phyloP scores from a whole-genome alignment of 2,329 filamentous ascomycete genomes.

The Cladophialophora carrionii region DNA sequence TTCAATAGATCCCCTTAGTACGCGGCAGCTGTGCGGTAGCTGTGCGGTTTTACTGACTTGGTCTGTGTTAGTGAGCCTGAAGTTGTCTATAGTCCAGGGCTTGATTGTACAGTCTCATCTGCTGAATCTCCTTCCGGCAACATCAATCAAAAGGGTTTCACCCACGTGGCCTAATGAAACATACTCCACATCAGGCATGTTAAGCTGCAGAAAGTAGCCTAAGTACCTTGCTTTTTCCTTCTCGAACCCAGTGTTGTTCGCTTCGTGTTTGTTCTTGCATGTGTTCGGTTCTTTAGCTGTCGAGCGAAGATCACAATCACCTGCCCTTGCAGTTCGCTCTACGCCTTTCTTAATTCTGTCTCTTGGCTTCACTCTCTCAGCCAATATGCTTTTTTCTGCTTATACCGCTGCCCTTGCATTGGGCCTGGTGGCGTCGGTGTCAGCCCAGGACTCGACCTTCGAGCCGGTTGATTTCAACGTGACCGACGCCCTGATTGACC shows the following conservation, averaged over 20 bases:
- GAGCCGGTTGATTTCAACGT: conserved; percentile 30
- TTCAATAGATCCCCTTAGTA: conserved; percentile 1
- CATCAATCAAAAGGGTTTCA: conserved; percentile 3
- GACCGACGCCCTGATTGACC: conserved; percentile 26
- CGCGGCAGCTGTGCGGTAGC: background rate
- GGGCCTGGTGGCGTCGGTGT: conserved; percentile 3
- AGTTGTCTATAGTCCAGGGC: background rate
- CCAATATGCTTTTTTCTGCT: conserved; percentile 23
- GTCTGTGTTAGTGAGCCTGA: background rate
- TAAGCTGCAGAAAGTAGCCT: background rate
- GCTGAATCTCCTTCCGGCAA: background rate
- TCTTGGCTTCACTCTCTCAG: background rate
- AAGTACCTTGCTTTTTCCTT: conserved; percentile 6
- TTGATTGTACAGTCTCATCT: background rate
- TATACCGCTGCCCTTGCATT: conserved; percentile 12
- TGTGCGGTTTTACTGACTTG: background rate
- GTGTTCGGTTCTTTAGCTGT: background rate
- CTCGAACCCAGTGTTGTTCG: background rate
- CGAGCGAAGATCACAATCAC: background rate
- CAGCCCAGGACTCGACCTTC: conserved; percentile 15
- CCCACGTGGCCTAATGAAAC: background rate
- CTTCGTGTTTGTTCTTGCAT: background rate
- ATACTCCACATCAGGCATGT: background rate
- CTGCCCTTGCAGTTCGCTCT: conserved; percentile 1
- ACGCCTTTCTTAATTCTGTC: background rate